Evolutionary conservation across 257 asterid species (phyloP).

Genomic region (Solanum piurae): DNA sequence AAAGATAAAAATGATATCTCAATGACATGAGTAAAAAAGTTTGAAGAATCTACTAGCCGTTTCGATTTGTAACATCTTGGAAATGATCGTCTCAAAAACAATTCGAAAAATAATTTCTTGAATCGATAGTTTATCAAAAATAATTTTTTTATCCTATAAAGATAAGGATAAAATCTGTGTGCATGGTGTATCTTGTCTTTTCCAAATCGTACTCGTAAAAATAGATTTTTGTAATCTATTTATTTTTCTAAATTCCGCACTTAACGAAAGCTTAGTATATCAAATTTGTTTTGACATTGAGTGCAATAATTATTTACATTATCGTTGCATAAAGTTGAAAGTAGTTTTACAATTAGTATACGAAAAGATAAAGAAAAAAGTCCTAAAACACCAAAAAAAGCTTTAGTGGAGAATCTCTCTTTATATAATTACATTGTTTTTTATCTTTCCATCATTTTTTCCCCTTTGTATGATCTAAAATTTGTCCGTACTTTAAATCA

Average conservation of each 20-base stretch:
- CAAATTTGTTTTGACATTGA: fast-evolving
- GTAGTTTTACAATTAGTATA: neutral
- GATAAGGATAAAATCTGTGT: fast-evolving
- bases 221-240: no score
- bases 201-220: neutral
- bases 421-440: neutral
- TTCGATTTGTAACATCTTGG: neutral
- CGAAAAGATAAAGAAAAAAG: neutral
- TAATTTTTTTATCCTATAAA: fast-evolving
- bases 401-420: neutral
- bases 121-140: neutral
- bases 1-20: neutral
- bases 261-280: neutral
- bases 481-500: neutral
- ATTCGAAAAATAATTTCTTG: neutral
- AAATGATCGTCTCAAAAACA: neutral
- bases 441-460: neutral
- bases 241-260: fast-evolving
- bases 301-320: neutral
- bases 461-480: neutral
- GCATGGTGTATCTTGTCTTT: fast-evolving
- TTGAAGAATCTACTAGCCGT: neutral
- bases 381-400: neutral
- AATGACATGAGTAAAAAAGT: neutral
- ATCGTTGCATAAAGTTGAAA: neutral